Base-by-base conservation (phyloP, 257 asterid species). In the Nyctanthes arbortristis region DNA sequence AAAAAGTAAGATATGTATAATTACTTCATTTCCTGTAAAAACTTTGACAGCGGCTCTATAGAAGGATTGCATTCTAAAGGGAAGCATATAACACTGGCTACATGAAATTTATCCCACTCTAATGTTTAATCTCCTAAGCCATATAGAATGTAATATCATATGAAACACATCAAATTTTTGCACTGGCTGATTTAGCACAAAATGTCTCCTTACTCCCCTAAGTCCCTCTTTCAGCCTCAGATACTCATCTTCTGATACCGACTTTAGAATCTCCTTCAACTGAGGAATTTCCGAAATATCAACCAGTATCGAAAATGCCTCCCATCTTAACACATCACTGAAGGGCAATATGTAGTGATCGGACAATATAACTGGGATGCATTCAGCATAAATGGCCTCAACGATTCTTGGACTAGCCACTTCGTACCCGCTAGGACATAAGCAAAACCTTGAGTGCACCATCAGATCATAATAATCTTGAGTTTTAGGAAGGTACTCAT, bases 321-420 rank as follows among this genome's bases (percentile, higher is more conserved):
- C 96, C 96, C 96, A 93, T 65, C 78, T 88, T 65, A 93, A 76
- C 56, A 89, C 98, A 77, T 93, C 98, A 32, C 96, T 85, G 35
- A 93, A 90, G 2, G 98, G 98, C 36, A 89, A 83, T 28, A 85
- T 92, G 52, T 90, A 90, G 73, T 84, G 80, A 35, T 83, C 81
- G 9, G 96, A 90, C 39, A 90, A n/a, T 69, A 90, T 83, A 61
- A 93, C 96, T 2, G 98, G 98, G 47, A 90, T 61, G 79, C 98
- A 93, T 76, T 89, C 97, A 0, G 96, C 84, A 14, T 90, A 89
- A 70, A 93, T 78, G 61, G 97, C 89, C 84, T 93, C 98, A 1
- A 88, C 90, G 7, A 89, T 82, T 81, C 98, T 87, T 54, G 98
- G 98, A 80, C 96, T 93, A 22, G 97, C 97, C 63, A 90, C 98